A percentile compares a stretch with the other conserved stretches of the same genome.
Evolutionary conservation across 2,329 filamentous ascomycete species (phyloP).

Genomic region (Trichoderma simmonsii): DNA sequence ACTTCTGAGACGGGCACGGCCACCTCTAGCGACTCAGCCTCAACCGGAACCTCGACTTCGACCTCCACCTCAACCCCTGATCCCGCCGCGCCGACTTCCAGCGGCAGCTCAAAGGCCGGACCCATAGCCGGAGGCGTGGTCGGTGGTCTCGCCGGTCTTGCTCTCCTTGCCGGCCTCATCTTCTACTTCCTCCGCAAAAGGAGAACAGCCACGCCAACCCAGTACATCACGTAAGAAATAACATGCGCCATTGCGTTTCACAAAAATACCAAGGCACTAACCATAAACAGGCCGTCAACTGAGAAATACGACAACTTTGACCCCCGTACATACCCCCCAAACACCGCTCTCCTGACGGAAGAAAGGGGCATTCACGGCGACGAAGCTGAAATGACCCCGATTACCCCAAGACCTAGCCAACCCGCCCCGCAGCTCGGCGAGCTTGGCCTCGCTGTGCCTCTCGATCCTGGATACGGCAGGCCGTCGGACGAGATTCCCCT

Average conservation of each 20-base stretch:
- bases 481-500: slow-evolving; percentile 18
- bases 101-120: slow-evolving; percentile 37
- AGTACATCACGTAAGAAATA: slow-evolving; percentile 40
- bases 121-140: slow-evolving; percentile 55
- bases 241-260: not conserved
- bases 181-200: slow-evolving; percentile 46
- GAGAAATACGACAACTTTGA: slow-evolving; percentile 9
- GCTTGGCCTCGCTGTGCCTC: slow-evolving; percentile 2
- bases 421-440: slow-evolving; percentile 4
- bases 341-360: not conserved
- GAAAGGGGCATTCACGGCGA: not conserved
- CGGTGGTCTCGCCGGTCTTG: slow-evolving; percentile 47
- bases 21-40: slow-evolving; percentile 12
- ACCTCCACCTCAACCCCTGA: slow-evolving; percentile 22
- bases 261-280: slow-evolving; percentile 21
- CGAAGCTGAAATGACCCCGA: not conserved
- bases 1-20: slow-evolving; percentile 9
- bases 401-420: not conserved
- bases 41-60: not conserved
- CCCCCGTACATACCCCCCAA: not conserved
- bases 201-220: slow-evolving; percentile 22
- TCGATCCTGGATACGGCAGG: not conserved
- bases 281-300: slow-evolving; percentile 26
- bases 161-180: slow-evolving; percentile 40
- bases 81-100: slow-evolving; percentile 30